These are phyloP conservation scores for Chamaenerion angustifolium DNA, from an alignment of 345 rosid species.

Conservation along the genomic window DNA sequence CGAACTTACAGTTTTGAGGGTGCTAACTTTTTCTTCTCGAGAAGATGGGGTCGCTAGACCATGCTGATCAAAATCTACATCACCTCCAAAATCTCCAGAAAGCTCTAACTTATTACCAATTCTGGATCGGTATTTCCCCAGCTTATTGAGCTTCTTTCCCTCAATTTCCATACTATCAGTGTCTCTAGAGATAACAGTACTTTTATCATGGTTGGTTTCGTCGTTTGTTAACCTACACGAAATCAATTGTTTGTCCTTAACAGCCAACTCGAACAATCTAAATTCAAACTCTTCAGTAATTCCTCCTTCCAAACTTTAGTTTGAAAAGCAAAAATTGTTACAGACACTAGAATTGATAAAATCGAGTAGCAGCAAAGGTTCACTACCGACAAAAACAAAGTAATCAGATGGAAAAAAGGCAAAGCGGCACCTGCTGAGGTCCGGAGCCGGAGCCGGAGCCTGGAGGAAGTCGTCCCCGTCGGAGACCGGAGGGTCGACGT, in stretches of 20 bases:
- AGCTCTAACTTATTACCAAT: constrained; percentile 35
- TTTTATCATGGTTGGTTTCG: constrained; percentile 46
- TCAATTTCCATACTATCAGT: constrained; percentile 44
- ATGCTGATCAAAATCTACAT: constrained; percentile 62
- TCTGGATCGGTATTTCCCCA: constrained; percentile 60
- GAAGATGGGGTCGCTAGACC: constrained; percentile 50
- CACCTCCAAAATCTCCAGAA: constrained; percentile 59
- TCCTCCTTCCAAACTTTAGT: too few relatives aligned
- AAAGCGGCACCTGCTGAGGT: constrained; percentile 31
- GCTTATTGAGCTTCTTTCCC: constrained; percentile 33
- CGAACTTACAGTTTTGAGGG: constrained; percentile 80
- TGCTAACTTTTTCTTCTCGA: constrained; percentile 94
- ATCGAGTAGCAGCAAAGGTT: too few relatives aligned
- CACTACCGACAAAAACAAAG: background rate
- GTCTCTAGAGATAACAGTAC: constrained; percentile 32
- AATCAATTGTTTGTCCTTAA: background rate
- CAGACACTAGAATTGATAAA: too few relatives aligned
- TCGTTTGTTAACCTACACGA: constrained; percentile 33
- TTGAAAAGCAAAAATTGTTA: too few relatives aligned
- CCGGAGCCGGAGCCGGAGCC: constrained; percentile 23
- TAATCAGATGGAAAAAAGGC: background rate
- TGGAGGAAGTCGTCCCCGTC: constrained; percentile 36
- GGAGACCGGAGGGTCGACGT: constrained; percentile 69
- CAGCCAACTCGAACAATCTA: background rate
- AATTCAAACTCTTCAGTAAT: background rate